Evolutionary conservation across 2,329 filamentous ascomycete genomes (phyloP), one percentile per base, ranked within the genome.

Genomic region (Trichoderma arundinaceum): DNA sequence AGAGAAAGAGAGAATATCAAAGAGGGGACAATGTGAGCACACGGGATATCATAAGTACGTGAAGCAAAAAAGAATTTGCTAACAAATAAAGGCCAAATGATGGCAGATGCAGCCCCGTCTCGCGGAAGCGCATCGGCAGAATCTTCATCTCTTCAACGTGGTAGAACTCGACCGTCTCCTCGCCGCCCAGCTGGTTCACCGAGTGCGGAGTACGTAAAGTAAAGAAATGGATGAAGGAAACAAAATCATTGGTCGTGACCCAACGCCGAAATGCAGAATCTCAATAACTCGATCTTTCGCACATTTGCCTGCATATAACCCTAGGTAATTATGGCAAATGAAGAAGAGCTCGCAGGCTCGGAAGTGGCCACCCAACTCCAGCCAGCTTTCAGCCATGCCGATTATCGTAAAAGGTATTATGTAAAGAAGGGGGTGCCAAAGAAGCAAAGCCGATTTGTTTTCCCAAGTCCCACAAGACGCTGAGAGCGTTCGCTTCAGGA

Each of bases 1-100:
- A 15, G n/a, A 48, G 5, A 39, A 32, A 59, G n/a, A 38, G 2
- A n/a, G 12, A 33, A 17, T 13, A 41, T 19, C 28, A 32, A 41
- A 43, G 38, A 15, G 38, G 52, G 22, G 39, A 52, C 58, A 43
- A 33, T 43, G 35, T 52, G 46, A 52, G 46, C 48, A 61, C 48
- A 61, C 22, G 56, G 59, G 59, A 62, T 62, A 62, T 62, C 59
- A 62, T 62, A 62, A 62, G 32, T 46, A 53, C 57, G 57, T 60
- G 33, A 62, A 33, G 49, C 39, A 62, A 53, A 22, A 53, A 22
- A 9, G 44, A 19, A 8, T 43, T 53, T 62, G 39, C 48, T 44
- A 53, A 33, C 49, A 62, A 44, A 59, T 17, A 62, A 53, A 44
- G 7, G 22, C 28, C 15, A 44, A 62, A 61, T 38, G 46, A 41